A percentile compares a stretch with the other conserved stretches of the same genome.
Evolutionary conservation across 768 basidiomycete genomes (phyloP).

Genomic region (Mycena rosella): DNA sequence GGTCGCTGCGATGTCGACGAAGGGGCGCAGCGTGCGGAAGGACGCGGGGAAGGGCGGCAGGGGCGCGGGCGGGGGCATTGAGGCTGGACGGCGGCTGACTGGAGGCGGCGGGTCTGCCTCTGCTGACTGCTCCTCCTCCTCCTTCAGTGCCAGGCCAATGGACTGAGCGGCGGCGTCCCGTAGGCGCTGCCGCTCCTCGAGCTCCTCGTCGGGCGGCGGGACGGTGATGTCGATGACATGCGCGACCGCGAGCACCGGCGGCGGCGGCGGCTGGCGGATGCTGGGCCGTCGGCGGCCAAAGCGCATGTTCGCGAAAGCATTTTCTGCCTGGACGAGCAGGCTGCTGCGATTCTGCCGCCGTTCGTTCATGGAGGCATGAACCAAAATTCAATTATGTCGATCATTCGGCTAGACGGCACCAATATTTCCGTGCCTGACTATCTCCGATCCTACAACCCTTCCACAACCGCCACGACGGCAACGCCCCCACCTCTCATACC

Average conservation of each 20-base stretch:
- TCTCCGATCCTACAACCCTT: too few relatives aligned
- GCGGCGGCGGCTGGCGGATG: slow-evolving; percentile 14
- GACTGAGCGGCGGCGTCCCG: slow-evolving; percentile 82
- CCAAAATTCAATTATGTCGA: too few relatives aligned
- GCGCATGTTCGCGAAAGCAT: too few relatives aligned
- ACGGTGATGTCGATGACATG: slow-evolving; percentile 82
- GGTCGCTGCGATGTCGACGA: slow-evolving; percentile 63
- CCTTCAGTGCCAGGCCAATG: slow-evolving; percentile 71
- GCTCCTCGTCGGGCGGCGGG: slow-evolving; percentile 65
- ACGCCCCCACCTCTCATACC: too few relatives aligned
- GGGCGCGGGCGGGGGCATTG: background rate
- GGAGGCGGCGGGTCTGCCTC: background rate
- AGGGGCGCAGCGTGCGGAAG: slow-evolving; percentile 61
- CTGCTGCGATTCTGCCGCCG: too few relatives aligned
- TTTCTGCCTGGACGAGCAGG: too few relatives aligned
- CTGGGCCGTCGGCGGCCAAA: slow-evolving; percentile 6
- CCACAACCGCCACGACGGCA: too few relatives aligned
- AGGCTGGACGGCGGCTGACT: background rate
- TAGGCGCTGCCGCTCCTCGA: slow-evolving; percentile 81
- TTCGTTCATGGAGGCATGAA: too few relatives aligned
- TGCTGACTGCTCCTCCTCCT: slow-evolving; percentile 47
- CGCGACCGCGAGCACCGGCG: slow-evolving; percentile 1
- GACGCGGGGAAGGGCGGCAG: slow-evolving; percentile 77
- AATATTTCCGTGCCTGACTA: too few relatives aligned
- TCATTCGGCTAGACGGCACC: too few relatives aligned